A percentile compares a stretch with the other conserved stretches of the same genome.
These are phyloP conservation scores for Colletotrichum zoysiae DNA, from an alignment of 2,329 filamentous ascomycete species.

Conservation along the genomic window DNA sequence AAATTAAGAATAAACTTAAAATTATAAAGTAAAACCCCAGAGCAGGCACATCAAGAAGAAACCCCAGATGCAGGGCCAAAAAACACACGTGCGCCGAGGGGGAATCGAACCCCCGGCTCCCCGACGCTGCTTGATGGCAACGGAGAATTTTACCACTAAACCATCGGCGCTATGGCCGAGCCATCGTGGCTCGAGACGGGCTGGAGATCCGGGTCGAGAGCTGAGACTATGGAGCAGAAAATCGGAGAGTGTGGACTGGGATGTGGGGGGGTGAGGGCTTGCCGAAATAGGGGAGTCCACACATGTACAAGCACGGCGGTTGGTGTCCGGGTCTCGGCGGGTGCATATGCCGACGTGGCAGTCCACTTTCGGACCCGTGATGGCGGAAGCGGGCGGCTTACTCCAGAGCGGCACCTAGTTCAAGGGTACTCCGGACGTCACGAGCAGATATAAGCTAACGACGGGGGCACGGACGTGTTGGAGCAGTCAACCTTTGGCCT, in stretches of 20 bases:
- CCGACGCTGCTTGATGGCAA: constrained; percentile 25
- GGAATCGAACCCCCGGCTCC: constrained; percentile 30
- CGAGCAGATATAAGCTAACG: too few species aligned
- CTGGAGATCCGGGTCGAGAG: rapidly evolving
- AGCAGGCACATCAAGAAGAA: background rate
- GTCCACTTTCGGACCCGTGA: background rate
- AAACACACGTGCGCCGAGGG: constrained; percentile 4
- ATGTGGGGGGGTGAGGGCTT: constrained; percentile 4
- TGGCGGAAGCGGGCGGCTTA: background rate
- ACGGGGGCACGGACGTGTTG: background rate
- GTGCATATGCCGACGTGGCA: background rate
- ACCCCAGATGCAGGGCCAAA: background rate
- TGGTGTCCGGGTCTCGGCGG: constrained; percentile 1
- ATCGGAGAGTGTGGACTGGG: background rate
- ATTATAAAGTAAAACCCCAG: too few species aligned
- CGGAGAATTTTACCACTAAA: constrained; percentile 32
- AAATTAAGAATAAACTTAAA: too few species aligned
- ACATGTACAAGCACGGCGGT: background rate
- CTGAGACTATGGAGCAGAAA: background rate
- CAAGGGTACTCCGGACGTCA: too few species aligned
- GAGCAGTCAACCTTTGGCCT: background rate
- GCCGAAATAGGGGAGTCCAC: background rate
- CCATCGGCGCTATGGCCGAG: background rate
- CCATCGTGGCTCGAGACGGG: too few species aligned
- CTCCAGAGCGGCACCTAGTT: too few species aligned